A percentile compares a stretch with the other conserved stretches of the same genome.
Evolutionary conservation across 176 grass and related monocot species (phyloP).

Genomic region (Hordeum vulgare): DNA sequence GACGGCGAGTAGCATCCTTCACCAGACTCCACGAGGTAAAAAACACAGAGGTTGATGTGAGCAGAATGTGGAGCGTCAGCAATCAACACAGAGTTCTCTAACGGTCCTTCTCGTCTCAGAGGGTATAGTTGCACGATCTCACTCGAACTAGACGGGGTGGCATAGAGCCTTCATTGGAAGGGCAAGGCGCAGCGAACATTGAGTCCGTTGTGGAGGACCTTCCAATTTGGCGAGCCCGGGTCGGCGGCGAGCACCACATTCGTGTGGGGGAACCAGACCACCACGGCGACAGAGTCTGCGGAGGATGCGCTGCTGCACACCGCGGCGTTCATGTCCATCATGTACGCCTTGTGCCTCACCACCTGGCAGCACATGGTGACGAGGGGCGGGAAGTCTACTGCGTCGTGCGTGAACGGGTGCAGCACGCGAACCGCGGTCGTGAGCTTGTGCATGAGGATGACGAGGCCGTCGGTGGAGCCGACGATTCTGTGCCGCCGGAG

Average conservation of each 20-base stretch:
- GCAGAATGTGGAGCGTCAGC: background rate
- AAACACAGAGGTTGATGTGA: too few species aligned
- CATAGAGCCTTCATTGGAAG: background rate
- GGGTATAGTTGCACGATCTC: background rate
- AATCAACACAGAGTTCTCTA: background rate
- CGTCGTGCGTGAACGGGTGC: too few species aligned
- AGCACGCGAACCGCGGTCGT: background rate
- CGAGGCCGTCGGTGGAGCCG: background rate
- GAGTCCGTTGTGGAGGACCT: background rate
- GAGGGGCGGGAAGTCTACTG: too few species aligned
- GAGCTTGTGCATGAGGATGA: slow-evolving; percentile 8
- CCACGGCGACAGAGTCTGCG: too few species aligned
- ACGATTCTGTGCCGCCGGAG: background rate
- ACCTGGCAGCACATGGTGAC: too few species aligned
- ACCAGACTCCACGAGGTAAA: background rate
- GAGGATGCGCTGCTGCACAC: too few species aligned
- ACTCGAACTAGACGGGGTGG: too few species aligned
- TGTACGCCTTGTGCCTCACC: too few species aligned
- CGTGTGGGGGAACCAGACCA: background rate
- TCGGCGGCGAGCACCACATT: background rate
- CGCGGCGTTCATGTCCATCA: too few species aligned
- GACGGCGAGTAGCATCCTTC: background rate
- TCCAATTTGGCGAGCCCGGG: background rate
- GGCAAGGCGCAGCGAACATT: background rate
- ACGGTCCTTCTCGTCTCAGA: background rate